phyloP scores from a whole-genome alignment of 2,329 filamentous ascomycete genomes.

The Cadophora gregata region DNA sequence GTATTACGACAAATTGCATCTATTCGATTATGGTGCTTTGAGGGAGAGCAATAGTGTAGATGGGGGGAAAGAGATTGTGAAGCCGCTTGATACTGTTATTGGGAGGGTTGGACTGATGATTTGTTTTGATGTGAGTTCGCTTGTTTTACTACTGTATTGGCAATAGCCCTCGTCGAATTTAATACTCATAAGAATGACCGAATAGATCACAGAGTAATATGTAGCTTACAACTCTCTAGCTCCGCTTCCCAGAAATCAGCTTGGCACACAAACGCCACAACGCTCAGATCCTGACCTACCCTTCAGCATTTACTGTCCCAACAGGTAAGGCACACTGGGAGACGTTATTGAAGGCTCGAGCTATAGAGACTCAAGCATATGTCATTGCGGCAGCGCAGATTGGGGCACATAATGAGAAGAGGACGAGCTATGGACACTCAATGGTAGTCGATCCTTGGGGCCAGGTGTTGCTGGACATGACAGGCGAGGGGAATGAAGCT shows the following conservation, averaged over 20 bases:
- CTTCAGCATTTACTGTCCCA: slow-evolving; percentile 86
- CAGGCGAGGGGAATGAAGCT: slow-evolving; percentile 53
- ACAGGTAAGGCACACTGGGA: slow-evolving; percentile 91
- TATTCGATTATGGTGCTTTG: slow-evolving; percentile 78
- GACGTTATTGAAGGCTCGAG: slow-evolving; percentile 75
- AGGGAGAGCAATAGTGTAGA: slow-evolving; percentile 73
- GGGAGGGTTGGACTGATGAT: slow-evolving; percentile 82
- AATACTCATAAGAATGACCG: background rate
- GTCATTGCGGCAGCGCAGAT: slow-evolving; percentile 86
- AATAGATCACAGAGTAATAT: background rate
- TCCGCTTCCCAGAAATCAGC: slow-evolving; percentile 81
- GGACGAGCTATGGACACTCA: slow-evolving; percentile 84
- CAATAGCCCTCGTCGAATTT: background rate
- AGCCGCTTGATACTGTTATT: slow-evolving; percentile 75
- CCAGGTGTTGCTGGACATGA: slow-evolving; percentile 68
- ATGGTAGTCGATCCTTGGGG: slow-evolving; percentile 92
- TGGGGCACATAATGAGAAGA: slow-evolving; percentile 74
- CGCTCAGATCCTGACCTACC: slow-evolving; percentile 83
- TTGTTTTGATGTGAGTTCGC: slow-evolving; percentile 74
- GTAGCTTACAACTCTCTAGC: slow-evolving; percentile 41
- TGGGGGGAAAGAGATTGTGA: slow-evolving; percentile 64
- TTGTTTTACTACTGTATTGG: background rate
- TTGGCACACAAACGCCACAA: slow-evolving; percentile 68
- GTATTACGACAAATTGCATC: slow-evolving; percentile 84
- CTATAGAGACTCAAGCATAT: slow-evolving; percentile 89